Evolutionary conservation across 2,329 filamentous ascomycete species (phyloP), one percentile per base, ranked within the genome.

Genomic region (Curvularia hawaiiensis): DNA sequence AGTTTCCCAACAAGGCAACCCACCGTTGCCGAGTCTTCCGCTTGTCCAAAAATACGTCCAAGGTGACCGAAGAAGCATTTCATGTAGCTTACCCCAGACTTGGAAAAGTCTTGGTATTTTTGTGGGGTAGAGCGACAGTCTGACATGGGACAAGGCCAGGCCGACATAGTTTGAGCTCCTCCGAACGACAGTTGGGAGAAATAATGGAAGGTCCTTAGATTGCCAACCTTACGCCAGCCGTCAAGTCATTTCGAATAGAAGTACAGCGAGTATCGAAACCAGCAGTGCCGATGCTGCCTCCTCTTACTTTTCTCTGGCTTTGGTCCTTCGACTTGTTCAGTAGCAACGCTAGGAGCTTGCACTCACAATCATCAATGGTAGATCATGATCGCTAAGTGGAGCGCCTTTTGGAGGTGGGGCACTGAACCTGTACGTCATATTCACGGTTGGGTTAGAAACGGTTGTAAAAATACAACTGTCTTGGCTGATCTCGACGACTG

Each of bases 1-100:
- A 16, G 43, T 24, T 49, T 33, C 43, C 31, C 12, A 54, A 56
- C 39, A 56, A 52, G 56, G 50, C 33, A 56, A 38, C 26, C 49
- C 31, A 43, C n/a, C 50, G 50, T 61, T 61, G 52, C 56, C 59
- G 50, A 56, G 43, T 43, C n/a, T 61, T 61, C 56, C 56, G 47
- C 26, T 40, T 24, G 12, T 4, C 31, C 8, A 40, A 39, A 31
- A 16, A 46, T 26, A n/a, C 49, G 49, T 43, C 39, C 43, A 45
- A 12, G 33, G 52, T 50, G 43, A 45, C 43, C 47, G 20, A 45
- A 56, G 7, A 56, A 50, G 53, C 53, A 47, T 50, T 45, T 30
- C 8, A 40, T 38, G 22, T 33, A 4, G 16, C 14, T 38, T 51
- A 56, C 44, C 53, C 56, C 53, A 38, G 38, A 26, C 47, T 52